A percentile compares a stretch with the other conserved stretches of the same genome.
Conservation (phyloP, 768 basidiomycete genomes). For the Guyanaporus albipodus region DNA sequence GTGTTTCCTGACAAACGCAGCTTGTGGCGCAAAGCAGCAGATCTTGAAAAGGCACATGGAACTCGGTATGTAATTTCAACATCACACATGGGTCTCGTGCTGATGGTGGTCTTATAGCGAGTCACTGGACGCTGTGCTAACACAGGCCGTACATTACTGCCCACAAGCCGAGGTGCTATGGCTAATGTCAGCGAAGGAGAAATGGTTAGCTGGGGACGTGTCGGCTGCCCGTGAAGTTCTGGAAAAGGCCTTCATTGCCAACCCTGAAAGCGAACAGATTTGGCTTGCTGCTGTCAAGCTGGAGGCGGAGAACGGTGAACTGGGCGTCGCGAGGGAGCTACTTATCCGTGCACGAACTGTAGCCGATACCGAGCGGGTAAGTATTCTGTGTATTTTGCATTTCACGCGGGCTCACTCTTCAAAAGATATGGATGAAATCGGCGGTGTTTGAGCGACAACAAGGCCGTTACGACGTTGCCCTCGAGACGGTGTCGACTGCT, state of each 20-base stretch:
- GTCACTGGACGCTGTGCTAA: constrained; percentile 76
- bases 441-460: constrained; percentile 94
- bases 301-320: constrained; percentile 92
- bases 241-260: constrained; percentile 86
- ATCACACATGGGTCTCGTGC: neutral
- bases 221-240: constrained; percentile 87
- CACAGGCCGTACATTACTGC: constrained; percentile 81
- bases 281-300: constrained; percentile 98
- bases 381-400: constrained; percentile 18
- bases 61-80: constrained; percentile 49
- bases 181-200: constrained; percentile 98
- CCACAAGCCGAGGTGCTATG: constrained; percentile 95
- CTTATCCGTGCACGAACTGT: constrained; percentile 85
- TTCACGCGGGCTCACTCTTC: neutral
- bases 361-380: constrained; percentile 86
- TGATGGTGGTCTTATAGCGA: constrained; percentile 43
- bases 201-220: constrained; percentile 88
- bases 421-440: constrained; percentile 98
- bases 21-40: constrained; percentile 91
- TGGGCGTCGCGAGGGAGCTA: constrained; percentile 80
- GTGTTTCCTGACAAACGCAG: constrained; percentile 83
- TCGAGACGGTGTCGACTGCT: constrained; percentile 70
- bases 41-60: constrained; percentile 90
- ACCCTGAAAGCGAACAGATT: constrained; percentile 95
- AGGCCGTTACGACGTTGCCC: constrained; percentile 65